Evolutionary conservation across 768 basidiomycete species (phyloP), one percentile per base, ranked within the genome.

Genomic region (Pulveroboletus sp.): DNA sequence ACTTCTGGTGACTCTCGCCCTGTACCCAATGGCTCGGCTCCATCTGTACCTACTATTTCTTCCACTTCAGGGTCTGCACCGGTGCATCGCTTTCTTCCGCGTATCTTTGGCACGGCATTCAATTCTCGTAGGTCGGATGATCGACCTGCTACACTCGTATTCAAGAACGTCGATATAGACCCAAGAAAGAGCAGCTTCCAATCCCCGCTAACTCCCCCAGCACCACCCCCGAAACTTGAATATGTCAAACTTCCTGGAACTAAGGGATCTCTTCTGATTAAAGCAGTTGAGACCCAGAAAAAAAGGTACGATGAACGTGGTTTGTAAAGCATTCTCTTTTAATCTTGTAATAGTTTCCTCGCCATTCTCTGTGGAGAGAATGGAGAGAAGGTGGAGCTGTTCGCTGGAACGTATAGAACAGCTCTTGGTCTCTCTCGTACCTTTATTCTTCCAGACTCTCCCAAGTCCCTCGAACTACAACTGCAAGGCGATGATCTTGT

Each of bases 191-290:
- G 65, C 28, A 45, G 55, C 2, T 52, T 66, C 11, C 66, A 66
- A 14, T 53, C 69, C 9, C 68, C 71, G 1, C 46, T 68, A 3
- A 60, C 74, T 8, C 67, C 75, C 4, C 83, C 81, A 54, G 69
- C 79, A 3, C 83, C 88, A 18, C 84, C 89, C 9, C 88, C 89
- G 1, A 92, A 93, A 65, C 69, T 94, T 35, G 92, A 94, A 66
- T 93, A 92, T 60, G 86, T 93, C 50, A 95, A 95, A 69, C 77
- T 95, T 9, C 92, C 93, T 3, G 87, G 92, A 24, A 95, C 92
- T 4, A 93, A 91, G 64, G 86, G 87, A 46, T 82, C 92, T 8
- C 61, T 93, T 15, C 70, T 89, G 63, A 79, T 95, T 43, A 91
- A 91, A 59, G 83, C 92, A 1, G 89, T 92, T 2, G 93, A 95